Conservation (phyloP, 306 rosid genomes). For the Sechiopsis laciniata region DNA sequence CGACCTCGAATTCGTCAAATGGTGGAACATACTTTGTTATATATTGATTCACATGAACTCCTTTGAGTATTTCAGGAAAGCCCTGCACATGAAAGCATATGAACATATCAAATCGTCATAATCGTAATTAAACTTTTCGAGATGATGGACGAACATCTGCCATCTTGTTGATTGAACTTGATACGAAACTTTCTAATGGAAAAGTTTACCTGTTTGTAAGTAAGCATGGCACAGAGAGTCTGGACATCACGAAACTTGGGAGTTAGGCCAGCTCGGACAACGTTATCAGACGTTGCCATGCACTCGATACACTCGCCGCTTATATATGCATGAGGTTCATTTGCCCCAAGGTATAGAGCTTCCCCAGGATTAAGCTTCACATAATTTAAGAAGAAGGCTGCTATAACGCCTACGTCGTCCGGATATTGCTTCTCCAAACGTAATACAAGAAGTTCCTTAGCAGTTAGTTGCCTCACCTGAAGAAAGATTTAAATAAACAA, state of each 20-base stretch:
- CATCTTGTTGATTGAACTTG: background rate
- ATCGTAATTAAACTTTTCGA: background rate
- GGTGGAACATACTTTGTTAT: slow-evolving; percentile 67
- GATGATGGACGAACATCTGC: background rate
- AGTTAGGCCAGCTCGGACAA: slow-evolving; percentile 91
- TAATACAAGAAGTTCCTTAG: slow-evolving; percentile 68
- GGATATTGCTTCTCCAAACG: slow-evolving; percentile 78
- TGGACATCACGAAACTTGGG: slow-evolving; percentile 78
- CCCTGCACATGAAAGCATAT: slow-evolving; percentile 46
- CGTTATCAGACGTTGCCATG: slow-evolving; percentile 99
- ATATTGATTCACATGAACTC: slow-evolving; percentile 48
- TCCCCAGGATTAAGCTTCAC: slow-evolving; percentile 86
- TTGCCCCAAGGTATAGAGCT: slow-evolving; percentile 75
- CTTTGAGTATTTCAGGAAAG: slow-evolving; percentile 65
- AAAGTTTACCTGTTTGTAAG: slow-evolving; percentile 67
- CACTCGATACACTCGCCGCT: slow-evolving; percentile 80
- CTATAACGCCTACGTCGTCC: slow-evolving; percentile 70
- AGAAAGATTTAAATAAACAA: slow-evolving; percentile 15
- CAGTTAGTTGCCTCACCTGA: slow-evolving; percentile 73
- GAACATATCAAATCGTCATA: background rate
- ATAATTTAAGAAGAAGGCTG: slow-evolving; percentile 83
- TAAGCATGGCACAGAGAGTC: slow-evolving; percentile 93
- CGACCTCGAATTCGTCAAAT: slow-evolving; percentile 86
- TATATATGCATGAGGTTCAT: slow-evolving; percentile 87
- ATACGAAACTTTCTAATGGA: background rate